phyloP scores from a whole-genome alignment of 148 eudicot genomes.

The Mesembryanthemum crystallinum region DNA sequence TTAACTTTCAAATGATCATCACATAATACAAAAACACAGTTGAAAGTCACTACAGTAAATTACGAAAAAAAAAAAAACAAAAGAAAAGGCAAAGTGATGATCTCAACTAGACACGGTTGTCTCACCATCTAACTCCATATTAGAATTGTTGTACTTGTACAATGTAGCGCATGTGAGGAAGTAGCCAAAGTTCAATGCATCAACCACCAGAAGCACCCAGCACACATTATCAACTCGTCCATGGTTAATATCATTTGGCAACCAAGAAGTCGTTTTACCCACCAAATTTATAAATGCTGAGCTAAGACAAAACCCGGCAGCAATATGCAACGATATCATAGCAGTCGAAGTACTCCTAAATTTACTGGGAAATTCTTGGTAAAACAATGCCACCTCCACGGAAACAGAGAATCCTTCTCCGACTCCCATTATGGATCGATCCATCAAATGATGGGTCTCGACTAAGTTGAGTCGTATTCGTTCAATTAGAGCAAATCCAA shows the following conservation, averaged over 20 bases:
- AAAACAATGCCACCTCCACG: conserved; percentile 33
- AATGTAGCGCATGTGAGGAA: conserved; percentile 29
- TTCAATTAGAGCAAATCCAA: conserved; percentile 47
- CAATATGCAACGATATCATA: conserved; percentile 30
- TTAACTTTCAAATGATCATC: no score
- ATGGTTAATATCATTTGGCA: conserved; percentile 39
- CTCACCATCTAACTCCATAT: not conserved
- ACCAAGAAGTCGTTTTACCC: conserved; percentile 29
- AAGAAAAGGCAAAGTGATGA: no score
- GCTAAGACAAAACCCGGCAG: conserved; percentile 37
- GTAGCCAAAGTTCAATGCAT: conserved; percentile 24
- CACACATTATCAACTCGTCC: conserved; percentile 33
- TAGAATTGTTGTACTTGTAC: conserved; percentile 28
- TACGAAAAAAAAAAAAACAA: no score
- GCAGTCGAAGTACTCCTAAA: conserved; percentile 33
- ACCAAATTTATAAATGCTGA: conserved; percentile 29
- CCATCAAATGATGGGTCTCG: not conserved
- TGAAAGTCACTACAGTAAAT: not conserved
- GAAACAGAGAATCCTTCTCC: conserved; percentile 34
- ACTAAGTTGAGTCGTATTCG: conserved; percentile 32
- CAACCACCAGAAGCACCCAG: conserved; percentile 28
- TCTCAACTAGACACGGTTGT: not conserved
- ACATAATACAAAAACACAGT: no score
- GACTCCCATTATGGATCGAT: conserved; percentile 31
- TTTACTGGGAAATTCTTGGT: conserved; percentile 35